These are phyloP conservation scores for Trypanosoma boissoni DNA, from an alignment of 208 protist species.

Conservation along the genomic window DNA sequence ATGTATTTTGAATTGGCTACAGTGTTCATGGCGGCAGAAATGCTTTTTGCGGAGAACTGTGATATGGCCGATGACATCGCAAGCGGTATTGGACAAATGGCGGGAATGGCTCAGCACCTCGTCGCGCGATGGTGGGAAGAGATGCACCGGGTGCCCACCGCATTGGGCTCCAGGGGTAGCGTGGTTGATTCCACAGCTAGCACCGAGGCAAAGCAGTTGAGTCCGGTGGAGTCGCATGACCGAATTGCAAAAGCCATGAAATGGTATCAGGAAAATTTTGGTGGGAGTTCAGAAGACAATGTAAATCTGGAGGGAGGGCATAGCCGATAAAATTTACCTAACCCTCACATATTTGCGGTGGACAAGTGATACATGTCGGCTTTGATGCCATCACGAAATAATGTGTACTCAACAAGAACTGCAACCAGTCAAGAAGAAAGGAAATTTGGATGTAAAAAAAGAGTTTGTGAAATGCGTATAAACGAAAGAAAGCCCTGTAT, in stretches of 20 bases:
- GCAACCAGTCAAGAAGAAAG: too few relatives aligned
- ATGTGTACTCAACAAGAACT: too few relatives aligned
- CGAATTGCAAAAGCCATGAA: conserved; percentile 27
- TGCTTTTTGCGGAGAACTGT: conserved; percentile 16
- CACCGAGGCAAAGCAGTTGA: conserved; percentile 12
- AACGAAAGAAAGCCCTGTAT: background rate
- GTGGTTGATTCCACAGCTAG: too few relatives aligned
- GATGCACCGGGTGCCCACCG: too few relatives aligned
- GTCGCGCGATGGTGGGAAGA: conserved; percentile 28
- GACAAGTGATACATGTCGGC: too few relatives aligned
- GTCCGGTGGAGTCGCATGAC: conserved; percentile 13
- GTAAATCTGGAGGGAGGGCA: conserved; percentile 2
- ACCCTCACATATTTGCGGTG: too few relatives aligned
- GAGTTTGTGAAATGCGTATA: background rate
- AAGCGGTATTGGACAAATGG: conserved; percentile 23
- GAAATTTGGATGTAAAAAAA: too few relatives aligned
- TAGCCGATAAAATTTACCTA: too few relatives aligned
- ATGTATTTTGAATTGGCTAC: conserved; percentile 32
- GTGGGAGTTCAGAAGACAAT: background rate
- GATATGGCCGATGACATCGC: background rate
- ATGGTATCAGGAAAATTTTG: conserved; percentile 33
- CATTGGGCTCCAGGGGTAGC: too few relatives aligned
- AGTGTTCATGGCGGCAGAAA: conserved; percentile 27
- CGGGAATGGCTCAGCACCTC: conserved; percentile 28
- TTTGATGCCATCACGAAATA: too few relatives aligned